Evolutionary conservation across 139 green algal genomes (phyloP).

Genomic region (Chlamydomonas eustigma): DNA sequence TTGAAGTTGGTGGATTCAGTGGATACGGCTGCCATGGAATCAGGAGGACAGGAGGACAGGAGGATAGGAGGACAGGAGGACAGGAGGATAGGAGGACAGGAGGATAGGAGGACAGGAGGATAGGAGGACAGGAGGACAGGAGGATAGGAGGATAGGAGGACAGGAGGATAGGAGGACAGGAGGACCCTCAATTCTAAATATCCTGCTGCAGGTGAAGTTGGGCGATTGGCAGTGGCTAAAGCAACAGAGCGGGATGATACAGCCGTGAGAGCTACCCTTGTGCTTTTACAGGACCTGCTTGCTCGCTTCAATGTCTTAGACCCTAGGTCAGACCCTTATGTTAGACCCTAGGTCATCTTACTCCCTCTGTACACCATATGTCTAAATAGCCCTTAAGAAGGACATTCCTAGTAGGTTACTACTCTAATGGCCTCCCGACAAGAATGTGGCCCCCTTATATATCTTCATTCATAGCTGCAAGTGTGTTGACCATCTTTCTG

Average conservation of each 20-base stretch:
- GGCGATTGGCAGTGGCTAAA: constrained; percentile 8
- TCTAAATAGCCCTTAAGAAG: background rate
- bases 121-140: no score
- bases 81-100: no score
- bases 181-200: no score
- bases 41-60: no score
- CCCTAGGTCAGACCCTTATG: background rate
- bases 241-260: constrained; percentile 12
- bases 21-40: no score
- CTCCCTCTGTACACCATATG: background rate
- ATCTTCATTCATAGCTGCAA: background rate
- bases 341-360: background rate
- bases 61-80: no score
- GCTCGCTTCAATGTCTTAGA: background rate
- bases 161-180: no score
- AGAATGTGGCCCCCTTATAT: background rate
- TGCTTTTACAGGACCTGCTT: constrained; percentile 7
- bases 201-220: constrained; percentile 8
- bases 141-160: no score
- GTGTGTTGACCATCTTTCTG: background rate
- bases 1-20: no score
- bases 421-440: background rate
- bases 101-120: no score
- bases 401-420: background rate
- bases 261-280: background rate